A percentile compares a stretch with the other conserved stretches of the same genome.
phyloP scores from a whole-genome alignment of 2,329 filamentous ascomycete species.

The Monosporascus sp. region DNA sequence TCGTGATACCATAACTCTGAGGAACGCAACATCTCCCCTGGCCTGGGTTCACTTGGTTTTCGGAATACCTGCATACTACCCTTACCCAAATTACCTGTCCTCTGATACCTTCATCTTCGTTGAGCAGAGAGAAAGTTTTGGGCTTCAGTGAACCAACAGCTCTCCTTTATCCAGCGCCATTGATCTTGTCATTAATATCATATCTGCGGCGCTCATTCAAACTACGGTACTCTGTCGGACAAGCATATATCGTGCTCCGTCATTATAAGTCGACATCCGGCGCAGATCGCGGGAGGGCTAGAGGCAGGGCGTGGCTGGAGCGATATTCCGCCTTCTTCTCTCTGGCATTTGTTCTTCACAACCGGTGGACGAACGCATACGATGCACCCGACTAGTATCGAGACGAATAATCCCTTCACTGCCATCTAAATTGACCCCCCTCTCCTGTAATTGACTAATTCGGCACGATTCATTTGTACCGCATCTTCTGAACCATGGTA shows the following conservation, averaged over 20 bases:
- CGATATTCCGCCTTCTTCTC: neutral
- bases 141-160: too few species aligned
- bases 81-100: too few species aligned
- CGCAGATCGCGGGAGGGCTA: neutral
- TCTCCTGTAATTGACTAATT: neutral
- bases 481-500: constrained; percentile 28
- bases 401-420: neutral
- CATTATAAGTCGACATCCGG: neutral
- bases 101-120: too few species aligned
- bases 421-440: neutral
- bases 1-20: too few species aligned
- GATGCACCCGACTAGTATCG: neutral
- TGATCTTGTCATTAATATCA: too few species aligned
- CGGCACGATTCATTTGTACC: neutral
- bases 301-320: neutral
- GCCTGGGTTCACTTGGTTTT: too few species aligned
- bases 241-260: neutral
- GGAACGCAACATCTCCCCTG: too few species aligned
- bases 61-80: too few species aligned
- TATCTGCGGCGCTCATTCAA: too few species aligned
- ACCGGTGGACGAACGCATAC: neutral
- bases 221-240: neutral
- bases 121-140: too few species aligned
- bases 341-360: neutral
- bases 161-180: too few species aligned